These are phyloP conservation scores for Lizonia empirigonia DNA, from an alignment of 2,329 filamentous ascomycete genomes.

Conservation along the genomic window DNA sequence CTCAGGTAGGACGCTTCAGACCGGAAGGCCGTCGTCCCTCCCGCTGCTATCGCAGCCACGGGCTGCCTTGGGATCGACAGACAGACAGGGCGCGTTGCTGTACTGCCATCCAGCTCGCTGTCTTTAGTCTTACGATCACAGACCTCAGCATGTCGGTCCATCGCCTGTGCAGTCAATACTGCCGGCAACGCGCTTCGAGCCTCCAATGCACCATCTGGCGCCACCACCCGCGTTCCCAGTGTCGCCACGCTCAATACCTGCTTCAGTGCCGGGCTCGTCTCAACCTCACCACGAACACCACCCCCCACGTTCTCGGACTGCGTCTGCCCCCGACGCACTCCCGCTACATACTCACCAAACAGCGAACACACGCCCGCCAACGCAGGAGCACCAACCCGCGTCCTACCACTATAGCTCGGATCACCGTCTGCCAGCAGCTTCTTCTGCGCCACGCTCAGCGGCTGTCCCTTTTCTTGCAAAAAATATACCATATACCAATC, in stretches of 20 bases:
- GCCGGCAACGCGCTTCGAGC: neutral
- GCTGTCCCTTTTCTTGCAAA: neutral
- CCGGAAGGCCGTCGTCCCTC: neutral
- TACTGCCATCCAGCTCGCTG: neutral
- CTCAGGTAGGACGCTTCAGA: neutral
- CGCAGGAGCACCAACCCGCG: neutral
- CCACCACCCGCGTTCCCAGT: too few relatives aligned
- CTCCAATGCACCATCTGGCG: neutral
- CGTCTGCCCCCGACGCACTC: neutral
- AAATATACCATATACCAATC: conserved; percentile 1
- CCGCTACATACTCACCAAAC: neutral
- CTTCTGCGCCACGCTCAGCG: neutral
- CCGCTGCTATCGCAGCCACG: too few relatives aligned
- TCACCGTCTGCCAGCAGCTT: neutral
- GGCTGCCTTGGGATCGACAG: too few relatives aligned
- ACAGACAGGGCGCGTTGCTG: neutral
- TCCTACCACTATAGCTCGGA: neutral
- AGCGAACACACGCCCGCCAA: neutral
- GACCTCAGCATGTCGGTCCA: neutral
- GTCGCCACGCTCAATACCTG: neutral
- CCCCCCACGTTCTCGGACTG: neutral
- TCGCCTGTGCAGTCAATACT: neutral
- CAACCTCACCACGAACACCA: neutral
- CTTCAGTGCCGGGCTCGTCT: neutral
- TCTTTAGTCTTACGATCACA: neutral